These are phyloP conservation scores for Olyra latifolia DNA, from an alignment of 176 grass and related monocot genomes.

Conservation along the genomic window DNA sequence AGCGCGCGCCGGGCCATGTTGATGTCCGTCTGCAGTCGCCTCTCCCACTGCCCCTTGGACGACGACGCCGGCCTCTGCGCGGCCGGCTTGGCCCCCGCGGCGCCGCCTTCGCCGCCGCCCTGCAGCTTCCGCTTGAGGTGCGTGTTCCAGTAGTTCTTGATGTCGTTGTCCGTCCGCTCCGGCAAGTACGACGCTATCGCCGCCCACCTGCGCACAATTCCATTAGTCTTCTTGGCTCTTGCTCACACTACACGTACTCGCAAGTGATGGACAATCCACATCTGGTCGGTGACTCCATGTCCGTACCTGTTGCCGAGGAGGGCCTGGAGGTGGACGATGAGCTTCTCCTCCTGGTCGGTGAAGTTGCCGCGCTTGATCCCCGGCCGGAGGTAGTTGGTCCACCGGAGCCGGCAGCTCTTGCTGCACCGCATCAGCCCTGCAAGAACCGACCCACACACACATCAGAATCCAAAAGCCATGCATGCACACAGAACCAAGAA, in stretches of 20 bases:
- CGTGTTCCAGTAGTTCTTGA: conserved; percentile 99
- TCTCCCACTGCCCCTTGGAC: conserved; percentile 85
- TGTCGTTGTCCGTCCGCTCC: conserved; percentile 96
- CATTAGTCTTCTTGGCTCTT: not conserved
- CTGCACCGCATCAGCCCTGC: conserved; percentile 84
- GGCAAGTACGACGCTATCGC: conserved; percentile 93
- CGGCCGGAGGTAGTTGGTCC: conserved; percentile 87
- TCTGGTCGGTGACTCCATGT: not conserved
- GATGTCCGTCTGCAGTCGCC: conserved; percentile 78
- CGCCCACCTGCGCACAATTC: conserved; percentile 57
- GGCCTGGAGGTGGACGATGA: conserved; percentile 90
- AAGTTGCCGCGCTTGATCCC: conserved; percentile 93
- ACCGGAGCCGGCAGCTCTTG: conserved; percentile 89
- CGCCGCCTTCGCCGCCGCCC: not conserved
- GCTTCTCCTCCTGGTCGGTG: conserved; percentile 87
- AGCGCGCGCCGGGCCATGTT: conserved; percentile 71
- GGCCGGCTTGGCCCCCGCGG: conserved; percentile 2
- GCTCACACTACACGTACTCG: not conserved
- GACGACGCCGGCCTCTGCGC: conserved; percentile 35
- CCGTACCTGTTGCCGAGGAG: conserved; percentile 77
- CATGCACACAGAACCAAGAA: conserved; percentile 1
- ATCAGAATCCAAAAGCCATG: not conserved
- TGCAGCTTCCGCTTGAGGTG: conserved; percentile 83
- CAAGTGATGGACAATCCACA: not conserved
- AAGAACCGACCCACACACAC: not conserved